Conservation (phyloP, 1,284 basidiomycete genomes). For the Trametes pubescens region DNA sequence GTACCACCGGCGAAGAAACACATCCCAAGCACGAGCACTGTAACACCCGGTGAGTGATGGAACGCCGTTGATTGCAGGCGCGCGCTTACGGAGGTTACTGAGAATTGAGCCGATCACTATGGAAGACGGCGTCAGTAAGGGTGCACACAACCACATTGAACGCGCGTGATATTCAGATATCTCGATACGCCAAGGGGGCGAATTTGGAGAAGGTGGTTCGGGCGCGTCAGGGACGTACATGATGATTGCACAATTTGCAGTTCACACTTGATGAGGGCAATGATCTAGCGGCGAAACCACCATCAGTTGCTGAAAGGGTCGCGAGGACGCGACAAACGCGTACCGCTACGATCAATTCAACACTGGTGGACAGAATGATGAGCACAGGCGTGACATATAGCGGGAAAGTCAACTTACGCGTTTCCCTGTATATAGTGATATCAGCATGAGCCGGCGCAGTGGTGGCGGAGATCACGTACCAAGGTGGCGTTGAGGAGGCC, state of each 20-base stretch:
- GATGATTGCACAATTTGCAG: slow-evolving; percentile 85
- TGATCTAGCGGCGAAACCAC: slow-evolving; percentile 59
- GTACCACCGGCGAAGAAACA: slow-evolving; percentile 79
- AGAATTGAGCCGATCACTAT: slow-evolving; percentile 83
- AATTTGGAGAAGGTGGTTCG: neutral
- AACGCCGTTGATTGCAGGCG: slow-evolving; percentile 8
- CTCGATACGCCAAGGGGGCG: neutral
- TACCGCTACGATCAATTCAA: slow-evolving; percentile 84
- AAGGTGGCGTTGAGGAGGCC: slow-evolving; percentile 89
- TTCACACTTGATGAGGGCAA: slow-evolving; percentile 84
- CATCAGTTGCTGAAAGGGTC: slow-evolving; percentile 4
- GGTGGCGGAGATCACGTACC: slow-evolving; percentile 49
- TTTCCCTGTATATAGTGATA: slow-evolving; percentile 63
- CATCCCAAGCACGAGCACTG: slow-evolving; percentile 86
- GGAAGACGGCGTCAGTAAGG: slow-evolving; percentile 19
- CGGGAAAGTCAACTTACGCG: slow-evolving; percentile 60
- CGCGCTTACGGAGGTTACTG: slow-evolving; percentile 73
- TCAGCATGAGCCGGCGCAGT: slow-evolving; percentile 16
- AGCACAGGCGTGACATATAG: slow-evolving; percentile 4
- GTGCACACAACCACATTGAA: slow-evolving; percentile 2
- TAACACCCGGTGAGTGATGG: slow-evolving; percentile 28
- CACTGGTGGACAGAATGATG: slow-evolving; percentile 50
- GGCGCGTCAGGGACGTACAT: slow-evolving; percentile 53
- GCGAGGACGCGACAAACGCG: slow-evolving; percentile 40
- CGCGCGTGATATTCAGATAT: neutral